Conservation (phyloP, 2,329 filamentous ascomycete species). For the Ceratocystis ficicola region DNA sequence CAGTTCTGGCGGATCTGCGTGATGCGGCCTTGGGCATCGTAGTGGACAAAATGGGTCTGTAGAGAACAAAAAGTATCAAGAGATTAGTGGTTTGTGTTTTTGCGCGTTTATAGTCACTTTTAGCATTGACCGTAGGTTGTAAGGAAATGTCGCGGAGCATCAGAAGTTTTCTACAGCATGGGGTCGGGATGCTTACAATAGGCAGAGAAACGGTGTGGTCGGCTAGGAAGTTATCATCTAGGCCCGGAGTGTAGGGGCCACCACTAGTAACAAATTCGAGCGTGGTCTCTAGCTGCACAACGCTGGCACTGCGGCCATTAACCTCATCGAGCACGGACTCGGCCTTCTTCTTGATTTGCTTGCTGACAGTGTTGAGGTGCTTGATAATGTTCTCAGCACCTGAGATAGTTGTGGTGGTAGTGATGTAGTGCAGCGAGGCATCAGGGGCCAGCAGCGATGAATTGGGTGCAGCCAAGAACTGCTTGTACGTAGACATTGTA, state of each 20-base stretch:
- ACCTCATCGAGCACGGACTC: constrained; percentile 64
- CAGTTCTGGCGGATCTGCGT: constrained; percentile 78
- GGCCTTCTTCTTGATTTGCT: constrained; percentile 69
- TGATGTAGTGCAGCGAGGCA: constrained; percentile 74
- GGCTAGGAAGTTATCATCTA: constrained; percentile 89
- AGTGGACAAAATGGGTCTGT: constrained; percentile 78
- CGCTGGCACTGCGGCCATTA: constrained; percentile 59
- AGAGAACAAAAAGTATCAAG: neutral
- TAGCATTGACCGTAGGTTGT: neutral
- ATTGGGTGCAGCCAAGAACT: constrained; percentile 57
- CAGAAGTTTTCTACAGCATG: neutral
- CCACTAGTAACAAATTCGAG: constrained; percentile 72
- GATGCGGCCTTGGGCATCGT: constrained; percentile 67
- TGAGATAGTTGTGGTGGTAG: constrained; percentile 64
- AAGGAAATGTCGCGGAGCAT: neutral
- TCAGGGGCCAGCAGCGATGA: constrained; percentile 50
- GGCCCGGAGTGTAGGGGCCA: constrained; percentile 71
- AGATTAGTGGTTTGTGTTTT: neutral
- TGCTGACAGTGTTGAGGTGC: constrained; percentile 60
- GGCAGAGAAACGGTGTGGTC: constrained; percentile 69
- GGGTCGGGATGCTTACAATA: constrained; percentile 49
- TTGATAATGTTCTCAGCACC: constrained; percentile 67
- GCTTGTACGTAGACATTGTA: constrained; percentile 44
- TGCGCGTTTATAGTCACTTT: neutral
- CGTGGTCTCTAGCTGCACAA: constrained; percentile 72